Conservation (phyloP, 2,329 filamentous ascomycete genomes). For the Cercospora brassicicola region DNA sequence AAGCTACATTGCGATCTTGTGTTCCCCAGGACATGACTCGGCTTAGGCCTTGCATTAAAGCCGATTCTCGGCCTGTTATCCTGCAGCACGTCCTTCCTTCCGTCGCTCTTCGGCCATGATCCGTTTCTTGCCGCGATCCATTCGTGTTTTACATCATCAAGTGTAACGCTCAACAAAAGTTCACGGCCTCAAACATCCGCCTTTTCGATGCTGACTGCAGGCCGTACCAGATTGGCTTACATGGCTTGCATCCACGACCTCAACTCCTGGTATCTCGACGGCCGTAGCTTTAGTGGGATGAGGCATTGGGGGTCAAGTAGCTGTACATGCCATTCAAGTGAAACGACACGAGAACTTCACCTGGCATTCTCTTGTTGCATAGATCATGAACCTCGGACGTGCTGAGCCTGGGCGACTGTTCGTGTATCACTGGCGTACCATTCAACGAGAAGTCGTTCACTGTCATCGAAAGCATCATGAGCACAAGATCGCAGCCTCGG, state of each 20-base stretch:
- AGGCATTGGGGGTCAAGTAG: not conserved
- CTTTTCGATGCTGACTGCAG: not conserved
- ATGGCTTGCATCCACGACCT: not conserved
- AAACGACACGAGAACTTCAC: not conserved
- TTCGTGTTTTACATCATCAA: not conserved
- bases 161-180: not conserved
- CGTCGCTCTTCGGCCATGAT: not conserved
- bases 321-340: not conserved
- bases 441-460: not conserved
- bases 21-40: not conserved
- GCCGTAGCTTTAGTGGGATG: not conserved
- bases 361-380: not conserved
- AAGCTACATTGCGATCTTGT: not conserved
- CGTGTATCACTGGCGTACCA: not conserved
- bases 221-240: not conserved
- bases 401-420: not conserved
- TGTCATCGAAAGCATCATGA: not conserved
- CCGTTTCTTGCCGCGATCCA: not conserved
- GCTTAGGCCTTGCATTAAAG: not conserved
- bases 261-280: not conserved
- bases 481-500: not conserved
- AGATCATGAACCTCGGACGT: not conserved
- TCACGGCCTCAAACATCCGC: not conserved
- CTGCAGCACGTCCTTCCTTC: not conserved
- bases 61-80: not conserved